These are phyloP conservation scores for Zelonia costaricensis DNA, from an alignment of 208 protist genomes.

Conservation along the genomic window DNA sequence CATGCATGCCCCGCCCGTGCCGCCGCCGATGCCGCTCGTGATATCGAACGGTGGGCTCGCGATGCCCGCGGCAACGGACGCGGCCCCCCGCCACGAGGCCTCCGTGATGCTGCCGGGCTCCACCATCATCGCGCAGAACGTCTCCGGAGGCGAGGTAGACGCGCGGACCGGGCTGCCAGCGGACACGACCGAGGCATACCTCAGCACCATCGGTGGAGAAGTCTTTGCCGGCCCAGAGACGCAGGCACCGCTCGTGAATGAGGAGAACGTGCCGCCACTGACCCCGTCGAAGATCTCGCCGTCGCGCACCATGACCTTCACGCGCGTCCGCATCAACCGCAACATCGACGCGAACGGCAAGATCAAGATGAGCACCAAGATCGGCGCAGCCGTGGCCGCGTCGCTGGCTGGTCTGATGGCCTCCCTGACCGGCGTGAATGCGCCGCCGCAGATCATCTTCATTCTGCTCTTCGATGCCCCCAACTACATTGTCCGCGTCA, in stretches of 20 bases:
- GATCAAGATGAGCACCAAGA: conserved; percentile 51
- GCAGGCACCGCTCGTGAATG: conserved; percentile 34
- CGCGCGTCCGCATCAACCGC: conserved; percentile 63
- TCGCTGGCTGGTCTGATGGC: conserved; percentile 55
- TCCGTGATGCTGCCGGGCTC: conserved; percentile 7
- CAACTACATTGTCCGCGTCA: conserved; percentile 62
- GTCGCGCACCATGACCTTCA: conserved; percentile 58
- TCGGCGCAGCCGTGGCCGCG: conserved; percentile 45
- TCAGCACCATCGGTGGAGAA: conserved; percentile 46
- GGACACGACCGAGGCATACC: conserved; percentile 42
- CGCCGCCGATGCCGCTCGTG: background rate
- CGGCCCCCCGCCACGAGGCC: background rate
- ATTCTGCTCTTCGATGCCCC: conserved; percentile 59
- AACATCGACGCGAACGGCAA: conserved; percentile 61
- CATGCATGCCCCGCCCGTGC: conserved; percentile 5
- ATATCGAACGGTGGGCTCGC: background rate
- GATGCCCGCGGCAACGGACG: background rate
- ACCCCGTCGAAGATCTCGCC: conserved; percentile 53
- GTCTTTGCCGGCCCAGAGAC: conserved; percentile 44
- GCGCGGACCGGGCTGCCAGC: conserved; percentile 34
- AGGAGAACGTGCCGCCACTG: conserved; percentile 55
- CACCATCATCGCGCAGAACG: conserved; percentile 16
- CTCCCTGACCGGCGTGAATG: conserved; percentile 57
- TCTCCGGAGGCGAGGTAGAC: conserved; percentile 13
- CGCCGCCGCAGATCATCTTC: conserved; percentile 65